Percentiles rank a stretch among this genome's conserved stretches.
phyloP scores from a whole-genome alignment of 2,329 filamentous ascomycete genomes.

The Xylariaceae sp. region DNA sequence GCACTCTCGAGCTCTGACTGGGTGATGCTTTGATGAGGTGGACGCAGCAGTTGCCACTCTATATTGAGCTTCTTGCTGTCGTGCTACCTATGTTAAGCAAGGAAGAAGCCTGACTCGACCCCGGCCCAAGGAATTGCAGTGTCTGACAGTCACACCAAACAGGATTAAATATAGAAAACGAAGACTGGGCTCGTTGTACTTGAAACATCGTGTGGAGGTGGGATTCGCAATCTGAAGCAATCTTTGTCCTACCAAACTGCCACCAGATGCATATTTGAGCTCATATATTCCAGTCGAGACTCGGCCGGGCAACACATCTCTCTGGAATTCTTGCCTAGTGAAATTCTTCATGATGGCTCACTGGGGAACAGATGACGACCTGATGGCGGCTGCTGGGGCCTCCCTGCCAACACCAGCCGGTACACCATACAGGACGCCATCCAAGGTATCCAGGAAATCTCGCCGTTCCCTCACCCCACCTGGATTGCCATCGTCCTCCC shows the following conservation, averaged over 20 bases:
- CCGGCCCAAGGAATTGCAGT: conserved; percentile 16
- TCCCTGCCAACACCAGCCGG: conserved; percentile 67
- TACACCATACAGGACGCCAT: conserved; percentile 69
- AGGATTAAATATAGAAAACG: too few relatives aligned
- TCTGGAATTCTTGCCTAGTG: too few relatives aligned
- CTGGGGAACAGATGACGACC: conserved; percentile 63
- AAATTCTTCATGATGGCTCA: conserved; percentile 41
- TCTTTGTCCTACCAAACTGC: too few relatives aligned
- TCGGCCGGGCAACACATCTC: too few relatives aligned
- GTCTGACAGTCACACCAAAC: conserved; percentile 11
- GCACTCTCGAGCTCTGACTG: too few relatives aligned
- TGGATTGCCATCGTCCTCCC: conserved; percentile 56
- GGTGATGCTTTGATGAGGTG: too few relatives aligned
- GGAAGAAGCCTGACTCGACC: conserved; percentile 16
- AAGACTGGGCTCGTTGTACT: too few relatives aligned
- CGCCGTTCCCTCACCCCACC: conserved; percentile 65
- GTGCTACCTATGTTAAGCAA: conserved; percentile 18
- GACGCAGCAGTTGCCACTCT: conserved; percentile 4
- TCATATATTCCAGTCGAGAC: too few relatives aligned
- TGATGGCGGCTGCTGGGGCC: conserved; percentile 51
- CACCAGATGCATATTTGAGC: too few relatives aligned
- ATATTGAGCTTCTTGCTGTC: conserved; percentile 4
- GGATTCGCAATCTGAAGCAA: too few relatives aligned
- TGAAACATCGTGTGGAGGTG: too few relatives aligned
- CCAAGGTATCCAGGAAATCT: conserved; percentile 58